A percentile compares a stretch with the other conserved stretches of the same genome.
Evolutionary conservation across 2,329 filamentous ascomycete genomes (phyloP).

Genomic region (Trichoderma atroviride): DNA sequence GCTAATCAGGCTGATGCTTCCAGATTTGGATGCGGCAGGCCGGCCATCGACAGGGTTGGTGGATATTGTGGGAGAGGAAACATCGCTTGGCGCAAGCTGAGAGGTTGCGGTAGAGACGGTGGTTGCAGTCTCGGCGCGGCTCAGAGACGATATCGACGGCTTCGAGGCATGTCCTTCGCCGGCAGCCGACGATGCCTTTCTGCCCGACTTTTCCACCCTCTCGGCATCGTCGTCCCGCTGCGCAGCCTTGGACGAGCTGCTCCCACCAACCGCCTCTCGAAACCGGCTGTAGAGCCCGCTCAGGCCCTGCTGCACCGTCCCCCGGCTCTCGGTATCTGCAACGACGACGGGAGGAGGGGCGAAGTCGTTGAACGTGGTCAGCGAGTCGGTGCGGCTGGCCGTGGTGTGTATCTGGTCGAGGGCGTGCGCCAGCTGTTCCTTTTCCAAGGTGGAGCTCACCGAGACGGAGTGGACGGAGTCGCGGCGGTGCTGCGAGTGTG

Average conservation of each 20-base stretch:
- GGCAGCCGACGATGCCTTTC: slow-evolving; percentile 38
- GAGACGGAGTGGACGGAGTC: slow-evolving; percentile 48
- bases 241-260: slow-evolving; percentile 48
- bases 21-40: slow-evolving; percentile 50
- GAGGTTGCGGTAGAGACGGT: slow-evolving; percentile 39
- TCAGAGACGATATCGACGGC: slow-evolving; percentile 45
- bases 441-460: slow-evolving; percentile 55
- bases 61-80: slow-evolving; percentile 42
- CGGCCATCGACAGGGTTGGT: slow-evolving; percentile 45
- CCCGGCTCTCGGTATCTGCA: slow-evolving; percentile 66
- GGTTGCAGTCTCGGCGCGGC: slow-evolving; percentile 45
- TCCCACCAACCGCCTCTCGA: slow-evolving; percentile 76
- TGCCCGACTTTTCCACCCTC: slow-evolving; percentile 6
- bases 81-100: slow-evolving; percentile 38
- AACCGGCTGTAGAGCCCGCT: slow-evolving; percentile 88
- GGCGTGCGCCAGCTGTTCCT: slow-evolving; percentile 72
- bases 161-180: slow-evolving; percentile 45
- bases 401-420: slow-evolving; percentile 87
- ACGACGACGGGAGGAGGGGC: slow-evolving; percentile 67
- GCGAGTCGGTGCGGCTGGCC: slow-evolving; percentile 78
- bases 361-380: slow-evolving; percentile 95
- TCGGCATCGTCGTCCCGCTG: slow-evolving; percentile 37
- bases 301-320: slow-evolving; percentile 73
- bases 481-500: slow-evolving; percentile 41
- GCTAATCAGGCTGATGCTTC: slow-evolving; percentile 51